Evolutionary conservation across 2,329 filamentous ascomycete species (phyloP).

Genomic region (Aureobasidium uvarum): DNA sequence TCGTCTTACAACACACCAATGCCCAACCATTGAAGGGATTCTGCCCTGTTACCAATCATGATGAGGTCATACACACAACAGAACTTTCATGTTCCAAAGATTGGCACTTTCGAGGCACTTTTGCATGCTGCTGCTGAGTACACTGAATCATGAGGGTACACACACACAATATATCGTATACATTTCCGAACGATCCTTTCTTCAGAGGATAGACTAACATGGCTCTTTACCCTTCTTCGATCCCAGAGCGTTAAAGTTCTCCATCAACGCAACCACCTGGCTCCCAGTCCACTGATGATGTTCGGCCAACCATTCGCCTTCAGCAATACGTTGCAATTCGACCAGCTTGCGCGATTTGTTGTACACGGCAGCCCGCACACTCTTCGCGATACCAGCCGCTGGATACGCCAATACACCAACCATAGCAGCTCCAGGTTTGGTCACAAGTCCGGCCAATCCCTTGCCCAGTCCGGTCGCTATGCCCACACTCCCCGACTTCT

Average conservation of each 20-base stretch:
- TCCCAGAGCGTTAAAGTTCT: not conserved
- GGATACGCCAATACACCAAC: constrained; percentile 38
- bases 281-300: not conserved
- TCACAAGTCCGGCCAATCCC: constrained; percentile 69
- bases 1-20: not conserved
- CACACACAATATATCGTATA: no score
- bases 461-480: constrained; percentile 76
- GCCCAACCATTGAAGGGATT: not conserved
- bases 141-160: no score
- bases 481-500: constrained; percentile 61
- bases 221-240: not conserved
- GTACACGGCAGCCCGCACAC: not conserved
- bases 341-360: not conserved
- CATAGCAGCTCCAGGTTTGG: constrained; percentile 68
- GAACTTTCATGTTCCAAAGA: no score
- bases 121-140: no score
- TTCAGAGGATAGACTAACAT: no score
- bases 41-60: no score
- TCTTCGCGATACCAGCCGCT: constrained; percentile 29
- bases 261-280: not conserved
- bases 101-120: no score
- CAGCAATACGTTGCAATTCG: not conserved
- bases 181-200: no score
- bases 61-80: no score
- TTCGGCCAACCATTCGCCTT: not conserved